Base-by-base conservation (phyloP, 176 grass and related monocot species). In the Chrysopogon serrulatus region DNA sequence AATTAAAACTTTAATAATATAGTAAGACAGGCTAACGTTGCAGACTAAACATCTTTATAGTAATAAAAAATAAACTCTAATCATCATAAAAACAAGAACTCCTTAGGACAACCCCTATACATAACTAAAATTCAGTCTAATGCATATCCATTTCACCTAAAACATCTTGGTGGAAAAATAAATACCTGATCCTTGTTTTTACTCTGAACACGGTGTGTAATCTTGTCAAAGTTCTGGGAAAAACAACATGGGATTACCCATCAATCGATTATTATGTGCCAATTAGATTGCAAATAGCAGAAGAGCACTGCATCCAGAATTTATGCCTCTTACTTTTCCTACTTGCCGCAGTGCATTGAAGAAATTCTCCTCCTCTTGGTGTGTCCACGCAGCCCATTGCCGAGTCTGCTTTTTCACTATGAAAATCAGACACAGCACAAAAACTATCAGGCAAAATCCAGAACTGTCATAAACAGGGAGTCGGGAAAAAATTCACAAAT, bases 321-420 rank as follows among this genome's bases (percentile, higher is more conserved):
- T 27, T 73, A 86, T 77, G 81, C 23, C 63, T 74, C 84, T 73
- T 85, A 99, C 96, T 83, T 99, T 99, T 77, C 96, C 96, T 79
- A 94, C 96, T 99, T 99, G 96, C 68, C 96, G 87, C 87, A 96
- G 83, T 41, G 93, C 96, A 94, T 99, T 94, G 86, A 99, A 96
- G 74, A 99, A 99, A 78, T 90, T 96, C 73, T 99, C 93, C 42
- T 99, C 96, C 66, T 99, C 93, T 86, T 96, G 91, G 59, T 90
- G 88, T 68, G 96, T 99, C 96, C 96, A 99, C 76, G 96, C 91
- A 47, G 93, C 96, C 96, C 96, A 99, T 90, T 96, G 83, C 30
- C 96, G 88, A 27, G 90, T 89, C 73, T 83, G 65, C 70, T 88
- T 94, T 90, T 94, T 97, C 15, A 14, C 92, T 94, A 85, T 64